Evolutionary conservation across 2,329 filamentous ascomycete genomes (phyloP).

Genomic region (Aschersonia sp.): DNA sequence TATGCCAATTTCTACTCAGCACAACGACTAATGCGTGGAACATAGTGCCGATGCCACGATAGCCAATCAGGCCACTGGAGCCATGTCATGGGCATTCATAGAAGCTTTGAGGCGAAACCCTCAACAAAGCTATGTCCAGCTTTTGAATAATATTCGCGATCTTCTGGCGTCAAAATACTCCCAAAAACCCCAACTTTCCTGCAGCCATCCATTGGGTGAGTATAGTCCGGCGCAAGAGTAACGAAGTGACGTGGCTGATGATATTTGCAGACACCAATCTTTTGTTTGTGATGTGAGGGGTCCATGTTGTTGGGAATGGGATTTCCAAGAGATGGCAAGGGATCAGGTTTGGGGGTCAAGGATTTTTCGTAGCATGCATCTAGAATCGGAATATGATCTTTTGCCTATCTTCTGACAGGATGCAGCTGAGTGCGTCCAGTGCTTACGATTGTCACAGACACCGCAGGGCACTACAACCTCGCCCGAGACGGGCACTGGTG

Average conservation of each 20-base stretch:
- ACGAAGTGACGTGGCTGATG: not conserved
- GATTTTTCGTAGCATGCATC: too few species aligned
- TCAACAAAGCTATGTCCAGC: constrained; percentile 88
- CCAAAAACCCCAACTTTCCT: constrained; percentile 92
- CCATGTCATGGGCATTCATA: constrained; percentile 98
- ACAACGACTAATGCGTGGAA: constrained; percentile 5
- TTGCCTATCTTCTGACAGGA: too few species aligned
- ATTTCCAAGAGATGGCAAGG: too few species aligned
- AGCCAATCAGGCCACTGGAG: constrained; percentile 76
- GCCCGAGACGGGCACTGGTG: too few species aligned
- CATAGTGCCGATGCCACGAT: constrained; percentile 79
- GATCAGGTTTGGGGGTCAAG: too few species aligned
- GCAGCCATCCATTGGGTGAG: constrained; percentile 89
- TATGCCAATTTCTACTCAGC: not conserved
- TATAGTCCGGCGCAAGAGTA: constrained; percentile 3
- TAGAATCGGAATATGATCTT: too few species aligned
- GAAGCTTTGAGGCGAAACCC: constrained; percentile 81
- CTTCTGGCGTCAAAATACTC: constrained; percentile 75
- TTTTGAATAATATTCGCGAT: constrained; percentile 90
- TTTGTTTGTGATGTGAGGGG: constrained; percentile 47
- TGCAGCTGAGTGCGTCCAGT: too few species aligned
- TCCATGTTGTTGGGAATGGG: too few species aligned
- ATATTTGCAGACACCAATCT: constrained; percentile 42
- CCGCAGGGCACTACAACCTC: too few species aligned
- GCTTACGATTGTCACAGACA: too few species aligned